A percentile compares a stretch with the other conserved stretches of the same genome.
phyloP scores from a whole-genome alignment of 805 yeast species.

The Scheffersomyces coipomensis region DNA sequence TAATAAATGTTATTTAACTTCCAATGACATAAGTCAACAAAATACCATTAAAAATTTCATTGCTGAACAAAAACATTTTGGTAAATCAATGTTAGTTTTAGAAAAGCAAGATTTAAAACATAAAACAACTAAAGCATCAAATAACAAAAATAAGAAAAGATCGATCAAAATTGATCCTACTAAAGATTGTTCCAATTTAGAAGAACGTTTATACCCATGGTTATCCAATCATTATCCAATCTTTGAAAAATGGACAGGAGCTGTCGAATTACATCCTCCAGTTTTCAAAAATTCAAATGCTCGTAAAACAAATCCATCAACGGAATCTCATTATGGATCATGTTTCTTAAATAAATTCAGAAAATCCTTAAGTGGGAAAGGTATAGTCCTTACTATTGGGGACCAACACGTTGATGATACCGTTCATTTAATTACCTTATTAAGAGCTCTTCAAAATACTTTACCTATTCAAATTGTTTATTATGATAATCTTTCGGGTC shows the following conservation, averaged over 20 bases:
- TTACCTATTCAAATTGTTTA: conserved; percentile 45
- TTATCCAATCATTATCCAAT: conserved; percentile 35
- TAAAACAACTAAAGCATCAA: background rate
- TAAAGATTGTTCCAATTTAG: conserved; percentile 27
- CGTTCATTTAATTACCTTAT: conserved; percentile 45
- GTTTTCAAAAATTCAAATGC: conserved; percentile 12
- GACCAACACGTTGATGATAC: conserved; percentile 47
- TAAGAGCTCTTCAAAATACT: conserved; percentile 48
- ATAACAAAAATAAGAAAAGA: conserved; percentile 2
- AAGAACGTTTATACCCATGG: conserved; percentile 39
- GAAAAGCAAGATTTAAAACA: background rate
- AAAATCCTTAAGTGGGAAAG: conserved; percentile 28
- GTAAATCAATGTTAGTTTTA: background rate
- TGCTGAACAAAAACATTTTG: conserved; percentile 9
- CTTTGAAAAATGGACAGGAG: conserved; percentile 42
- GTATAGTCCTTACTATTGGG: conserved; percentile 55
- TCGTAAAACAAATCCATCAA: background rate
- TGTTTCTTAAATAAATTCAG: conserved; percentile 26
- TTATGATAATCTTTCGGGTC: conserved; percentile 23
- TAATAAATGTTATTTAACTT: conserved; percentile 39
- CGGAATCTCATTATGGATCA: background rate
- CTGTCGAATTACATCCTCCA: conserved; percentile 19
- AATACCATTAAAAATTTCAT: conserved; percentile 7
- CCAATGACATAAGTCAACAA: conserved; percentile 12
- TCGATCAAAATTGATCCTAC: background rate